Percentiles rank a stretch among this genome's conserved stretches.
Evolutionary conservation across 805 yeast genomes (phyloP).

Genomic region (Metschnikowia gruessii): DNA sequence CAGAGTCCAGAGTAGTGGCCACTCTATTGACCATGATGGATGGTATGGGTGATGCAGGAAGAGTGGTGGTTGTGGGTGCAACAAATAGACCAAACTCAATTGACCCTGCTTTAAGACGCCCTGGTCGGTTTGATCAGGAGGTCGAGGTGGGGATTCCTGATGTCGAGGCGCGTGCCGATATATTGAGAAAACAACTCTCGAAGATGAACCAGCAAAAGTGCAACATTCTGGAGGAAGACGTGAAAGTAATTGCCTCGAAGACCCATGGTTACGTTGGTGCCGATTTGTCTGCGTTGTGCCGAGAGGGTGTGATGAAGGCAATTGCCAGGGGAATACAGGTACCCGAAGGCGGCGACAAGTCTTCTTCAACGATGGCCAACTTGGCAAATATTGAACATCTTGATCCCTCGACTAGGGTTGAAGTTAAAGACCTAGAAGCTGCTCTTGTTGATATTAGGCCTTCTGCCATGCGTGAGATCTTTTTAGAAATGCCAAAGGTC

Average conservation of each 20-base stretch:
- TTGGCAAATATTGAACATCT: conserved; percentile 3
- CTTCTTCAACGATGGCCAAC: conserved; percentile 1
- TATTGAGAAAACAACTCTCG: conserved; percentile 58
- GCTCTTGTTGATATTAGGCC: conserved; percentile 85
- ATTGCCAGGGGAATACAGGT: conserved; percentile 55
- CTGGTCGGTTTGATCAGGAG: conserved; percentile 88
- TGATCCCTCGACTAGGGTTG: conserved; percentile 44
- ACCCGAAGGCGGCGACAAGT: conserved; percentile 11
- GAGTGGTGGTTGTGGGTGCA: conserved; percentile 70
- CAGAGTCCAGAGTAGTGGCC: conserved; percentile 87
- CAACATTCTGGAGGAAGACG: conserved; percentile 49
- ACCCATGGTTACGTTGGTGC: conserved; percentile 99
- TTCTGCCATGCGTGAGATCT: conserved; percentile 95
- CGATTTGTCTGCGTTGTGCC: conserved; percentile 79
- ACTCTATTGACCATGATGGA: conserved; percentile 82
- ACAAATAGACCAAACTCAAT: conserved; percentile 68
- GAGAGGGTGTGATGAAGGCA: conserved; percentile 86
- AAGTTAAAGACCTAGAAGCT: conserved; percentile 55
- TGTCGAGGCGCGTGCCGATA: conserved; percentile 70
- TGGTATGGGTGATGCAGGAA: conserved; percentile 62
- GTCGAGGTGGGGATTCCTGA: conserved; percentile 93
- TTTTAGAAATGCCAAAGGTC: conserved; percentile 91
- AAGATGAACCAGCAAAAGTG: conserved; percentile 48
- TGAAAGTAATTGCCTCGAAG: conserved; percentile 61
- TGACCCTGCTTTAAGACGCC: conserved; percentile 74